Evolutionary conservation across 257 asterid genomes (phyloP).

Genomic region (Apocynum venetum): DNA sequence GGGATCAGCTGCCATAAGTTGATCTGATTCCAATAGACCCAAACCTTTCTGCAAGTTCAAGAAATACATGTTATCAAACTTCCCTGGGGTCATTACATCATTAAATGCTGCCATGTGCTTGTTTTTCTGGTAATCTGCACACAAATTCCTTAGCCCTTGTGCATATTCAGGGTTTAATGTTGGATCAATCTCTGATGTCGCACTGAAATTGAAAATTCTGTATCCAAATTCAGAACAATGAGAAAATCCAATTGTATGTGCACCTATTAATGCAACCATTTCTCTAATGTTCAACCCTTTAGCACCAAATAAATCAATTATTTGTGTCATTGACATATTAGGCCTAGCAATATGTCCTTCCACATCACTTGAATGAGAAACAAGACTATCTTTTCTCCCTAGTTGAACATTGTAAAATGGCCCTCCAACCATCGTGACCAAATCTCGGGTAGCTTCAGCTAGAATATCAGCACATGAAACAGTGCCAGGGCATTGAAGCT

Average conservation of each 20-base stretch:
- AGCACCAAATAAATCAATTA: slow-evolving; percentile 40
- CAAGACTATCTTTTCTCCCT: slow-evolving; percentile 59
- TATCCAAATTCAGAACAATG: slow-evolving; percentile 66
- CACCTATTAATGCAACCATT: slow-evolving; percentile 75
- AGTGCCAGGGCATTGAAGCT: slow-evolving; percentile 69
- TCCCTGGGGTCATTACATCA: slow-evolving; percentile 81
- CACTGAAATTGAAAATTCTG: slow-evolving; percentile 48
- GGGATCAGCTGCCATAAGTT: slow-evolving; percentile 44
- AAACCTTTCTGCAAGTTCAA: slow-evolving; percentile 49
- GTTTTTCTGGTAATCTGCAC: slow-evolving; percentile 41
- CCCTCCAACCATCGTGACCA: slow-evolving; percentile 74
- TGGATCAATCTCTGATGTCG: slow-evolving; percentile 41
- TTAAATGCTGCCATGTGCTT: slow-evolving; percentile 54
- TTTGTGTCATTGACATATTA: slow-evolving; percentile 46
- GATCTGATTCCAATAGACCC: slow-evolving; percentile 62
- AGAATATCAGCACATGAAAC: slow-evolving; percentile 85
- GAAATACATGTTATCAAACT: slow-evolving; percentile 67
- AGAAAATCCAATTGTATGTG: slow-evolving; percentile 83
- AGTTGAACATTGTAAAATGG: slow-evolving; percentile 55
- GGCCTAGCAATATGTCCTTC: slow-evolving; percentile 73
- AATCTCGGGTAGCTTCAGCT: slow-evolving; percentile 66
- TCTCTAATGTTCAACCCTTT: slow-evolving; percentile 49
- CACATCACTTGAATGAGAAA: slow-evolving; percentile 44
- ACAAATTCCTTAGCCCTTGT: slow-evolving; percentile 37
- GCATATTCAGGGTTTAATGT: slow-evolving; percentile 54